Base-by-base conservation (phyloP, 441 rosid genomes). In the Jatropha podagrica region DNA sequence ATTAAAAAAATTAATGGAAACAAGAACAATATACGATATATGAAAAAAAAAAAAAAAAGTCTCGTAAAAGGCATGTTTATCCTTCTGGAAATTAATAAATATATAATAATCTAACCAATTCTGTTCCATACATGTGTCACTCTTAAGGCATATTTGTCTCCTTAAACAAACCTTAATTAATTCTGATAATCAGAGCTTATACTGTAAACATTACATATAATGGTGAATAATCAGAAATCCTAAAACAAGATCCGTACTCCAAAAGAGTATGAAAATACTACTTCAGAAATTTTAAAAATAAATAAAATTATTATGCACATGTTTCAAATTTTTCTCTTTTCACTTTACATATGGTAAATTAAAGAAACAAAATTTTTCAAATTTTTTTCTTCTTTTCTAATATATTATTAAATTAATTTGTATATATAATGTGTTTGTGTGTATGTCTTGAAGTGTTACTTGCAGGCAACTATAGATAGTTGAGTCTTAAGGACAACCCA, bases 81-180 rank as follows among this genome's bases (percentile, higher is more conserved):
- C 69, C 18, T 46, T 44, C 48, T 44, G 48, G 46, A 26, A 14
- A 68, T 41, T 38, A 71, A 18, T 52, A 17, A 71, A 18, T 52
- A 17, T 17, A 72, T 41, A 17, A 63, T 13, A 17, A 63, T 13
- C 0, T 11, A 4, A 54, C 59, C 44, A 59, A 66, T 55, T 42
- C 14, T 48, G 3, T 15, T 54, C 38, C 12, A 20, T 8, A 38
- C 3, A 41, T 17, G 55, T 54, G n/a, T 42, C 27, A 17, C 32
- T 23, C 26, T 27, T 56, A 55, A 49, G 75, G 78, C 76, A 78
- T 76, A 58, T 61, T 66, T 77, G 75, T 61, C 80, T 18, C 2
- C n/a, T 54, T 49, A 11, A 49, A 49, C 17, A 0, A 54, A 4
- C 61, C 64, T 17, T 27, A 73, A 63, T 52, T 23, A 12, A 13